A percentile compares a stretch with the other conserved stretches of the same genome.
phyloP scores from a whole-genome alignment of 345 rosid species.

The Sonneratia alba region DNA sequence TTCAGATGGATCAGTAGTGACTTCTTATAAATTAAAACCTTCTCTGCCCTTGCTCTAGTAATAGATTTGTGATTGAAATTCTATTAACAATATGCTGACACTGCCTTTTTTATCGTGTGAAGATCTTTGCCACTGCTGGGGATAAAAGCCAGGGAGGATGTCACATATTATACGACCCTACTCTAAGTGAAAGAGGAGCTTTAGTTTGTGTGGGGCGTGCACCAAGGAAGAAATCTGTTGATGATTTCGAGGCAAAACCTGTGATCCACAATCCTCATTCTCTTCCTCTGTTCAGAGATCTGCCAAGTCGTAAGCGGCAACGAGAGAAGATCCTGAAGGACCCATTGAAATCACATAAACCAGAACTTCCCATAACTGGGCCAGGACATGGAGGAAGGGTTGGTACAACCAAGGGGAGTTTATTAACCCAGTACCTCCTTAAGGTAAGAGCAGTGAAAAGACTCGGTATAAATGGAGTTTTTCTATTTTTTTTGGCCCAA shows the following conservation, averaged over 20 bases:
- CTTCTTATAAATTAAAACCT: background rate
- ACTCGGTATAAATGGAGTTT: background rate
- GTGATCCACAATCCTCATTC: conserved; percentile 97
- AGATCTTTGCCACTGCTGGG: conserved; percentile 82
- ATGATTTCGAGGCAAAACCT: conserved; percentile 77
- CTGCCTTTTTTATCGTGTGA: background rate
- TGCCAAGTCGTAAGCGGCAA: conserved; percentile 95
- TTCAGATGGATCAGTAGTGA: background rate
- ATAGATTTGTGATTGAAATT: background rate
- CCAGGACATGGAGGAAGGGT: conserved; percentile 96
- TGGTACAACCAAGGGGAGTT: conserved; percentile 78
- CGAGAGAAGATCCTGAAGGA: conserved; percentile 86
- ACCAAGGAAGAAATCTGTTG: conserved; percentile 87
- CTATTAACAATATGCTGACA: background rate
- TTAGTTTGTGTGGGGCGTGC: conserved; percentile 94
- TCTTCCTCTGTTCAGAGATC: conserved; percentile 88
- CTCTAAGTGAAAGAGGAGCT: conserved; percentile 84
- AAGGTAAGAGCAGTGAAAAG: conserved; percentile 38
- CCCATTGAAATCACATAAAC: conserved; percentile 84
- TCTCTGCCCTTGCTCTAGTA: background rate
- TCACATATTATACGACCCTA: conserved; percentile 78
- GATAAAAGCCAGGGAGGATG: conserved; percentile 90
- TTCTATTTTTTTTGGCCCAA: background rate
- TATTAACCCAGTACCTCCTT: conserved; percentile 89
- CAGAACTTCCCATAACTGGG: conserved; percentile 86